Evolutionary conservation across 2,329 filamentous ascomycete species (phyloP).

Genomic region (Botrytis elliptica): DNA sequence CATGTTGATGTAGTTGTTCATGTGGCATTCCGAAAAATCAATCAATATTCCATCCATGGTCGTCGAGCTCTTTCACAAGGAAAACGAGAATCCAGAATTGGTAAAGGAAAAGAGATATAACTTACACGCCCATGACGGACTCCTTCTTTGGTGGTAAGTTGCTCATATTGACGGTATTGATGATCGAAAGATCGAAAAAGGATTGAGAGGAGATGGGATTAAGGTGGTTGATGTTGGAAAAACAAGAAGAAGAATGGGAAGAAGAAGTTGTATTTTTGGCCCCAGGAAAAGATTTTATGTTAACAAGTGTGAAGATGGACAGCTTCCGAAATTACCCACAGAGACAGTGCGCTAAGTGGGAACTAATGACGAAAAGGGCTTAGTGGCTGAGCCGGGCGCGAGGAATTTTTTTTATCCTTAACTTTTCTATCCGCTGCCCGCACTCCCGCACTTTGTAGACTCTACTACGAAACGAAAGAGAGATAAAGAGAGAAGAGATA

Average conservation of each 20-base stretch:
- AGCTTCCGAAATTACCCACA: conserved; percentile 26
- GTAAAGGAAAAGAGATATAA: conserved; percentile 34
- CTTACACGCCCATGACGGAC: conserved; percentile 67
- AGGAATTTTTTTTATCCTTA: conserved; percentile 16
- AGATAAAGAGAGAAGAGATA: no score
- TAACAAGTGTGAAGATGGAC: conserved; percentile 23
- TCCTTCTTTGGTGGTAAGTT: conserved; percentile 56
- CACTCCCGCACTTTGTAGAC: background rate
- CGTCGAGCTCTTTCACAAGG: conserved; percentile 24
- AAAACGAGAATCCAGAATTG: background rate
- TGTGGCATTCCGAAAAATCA: background rate
- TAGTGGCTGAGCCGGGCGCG: background rate
- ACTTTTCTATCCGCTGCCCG: background rate
- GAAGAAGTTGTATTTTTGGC: conserved; percentile 27
- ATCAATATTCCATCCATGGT: conserved; percentile 25
- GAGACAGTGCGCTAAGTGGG: conserved; percentile 10
- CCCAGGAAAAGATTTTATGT: conserved; percentile 31
- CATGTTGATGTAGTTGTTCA: background rate
- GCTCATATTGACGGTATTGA: conserved; percentile 37
- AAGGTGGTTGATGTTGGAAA: conserved; percentile 26
- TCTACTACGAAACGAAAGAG: no score
- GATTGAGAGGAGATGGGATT: conserved; percentile 60
- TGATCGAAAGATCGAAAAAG: conserved; percentile 44
- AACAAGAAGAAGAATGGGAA: conserved; percentile 30
- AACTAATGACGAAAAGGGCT: background rate